phyloP scores from a whole-genome alignment of 768 basidiomycete genomes.

The Collybia sp. region DNA sequence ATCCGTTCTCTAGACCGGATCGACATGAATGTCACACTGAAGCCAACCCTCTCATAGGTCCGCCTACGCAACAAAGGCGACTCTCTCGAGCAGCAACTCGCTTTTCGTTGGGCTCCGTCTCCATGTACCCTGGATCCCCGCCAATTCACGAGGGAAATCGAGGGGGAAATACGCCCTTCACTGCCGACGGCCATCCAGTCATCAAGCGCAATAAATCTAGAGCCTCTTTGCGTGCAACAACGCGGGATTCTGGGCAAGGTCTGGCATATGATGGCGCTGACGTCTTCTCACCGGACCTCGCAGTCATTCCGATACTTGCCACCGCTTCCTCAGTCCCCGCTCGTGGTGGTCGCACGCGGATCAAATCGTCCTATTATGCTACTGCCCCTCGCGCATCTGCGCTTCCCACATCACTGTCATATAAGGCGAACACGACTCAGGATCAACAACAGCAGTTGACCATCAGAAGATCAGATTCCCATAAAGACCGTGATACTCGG shows the following conservation, averaged over 20 bases:
- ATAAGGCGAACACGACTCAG: not conserved
- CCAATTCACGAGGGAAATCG: conserved; percentile 21
- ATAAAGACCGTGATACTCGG: conserved; percentile 35
- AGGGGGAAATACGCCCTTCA: conserved; percentile 24
- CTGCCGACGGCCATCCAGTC: conserved; percentile 36
- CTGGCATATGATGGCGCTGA: conserved; percentile 55
- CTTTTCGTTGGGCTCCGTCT: conserved; percentile 39
- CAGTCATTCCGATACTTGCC: conserved; percentile 15
- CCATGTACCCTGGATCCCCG: conserved; percentile 44
- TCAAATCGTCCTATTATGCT: conserved; percentile 67
- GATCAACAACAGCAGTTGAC: conserved; percentile 11
- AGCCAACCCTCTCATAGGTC: too few relatives aligned
- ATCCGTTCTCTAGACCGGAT: not conserved
- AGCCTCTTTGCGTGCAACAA: conserved; percentile 12
- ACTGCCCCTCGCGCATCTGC: conserved; percentile 52
- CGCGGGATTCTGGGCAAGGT: conserved; percentile 19
- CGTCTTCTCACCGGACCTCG: conserved; percentile 37
- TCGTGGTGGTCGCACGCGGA: conserved; percentile 53
- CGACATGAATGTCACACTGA: too few relatives aligned
- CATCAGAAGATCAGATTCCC: conserved; percentile 36
- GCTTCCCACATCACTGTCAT: conserved; percentile 22
- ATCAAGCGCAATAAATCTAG: conserved; percentile 33
- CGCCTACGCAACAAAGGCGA: too few relatives aligned
- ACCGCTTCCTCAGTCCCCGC: conserved; percentile 15
- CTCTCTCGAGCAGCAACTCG: conserved; percentile 31